Percentiles rank a stretch among this genome's conserved stretches.
These are phyloP conservation scores for Mortierella sp. DNA, from an alignment of 371 early-diverging fungal genomes.

Conservation along the genomic window DNA sequence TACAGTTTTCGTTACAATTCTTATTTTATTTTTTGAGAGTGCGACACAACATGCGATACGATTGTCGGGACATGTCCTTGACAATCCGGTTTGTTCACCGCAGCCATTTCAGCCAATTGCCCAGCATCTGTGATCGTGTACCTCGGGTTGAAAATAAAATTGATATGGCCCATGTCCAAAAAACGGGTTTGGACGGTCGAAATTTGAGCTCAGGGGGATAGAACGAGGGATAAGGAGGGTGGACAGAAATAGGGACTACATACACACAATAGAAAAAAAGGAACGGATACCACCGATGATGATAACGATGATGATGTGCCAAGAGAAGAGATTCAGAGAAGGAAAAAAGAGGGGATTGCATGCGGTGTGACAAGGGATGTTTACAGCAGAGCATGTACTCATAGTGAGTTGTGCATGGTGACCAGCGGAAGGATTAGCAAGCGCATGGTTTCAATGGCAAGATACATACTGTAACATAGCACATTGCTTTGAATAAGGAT, in stretches of 20 bases:
- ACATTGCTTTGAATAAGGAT: too few species aligned
- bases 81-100: constrained; percentile 10
- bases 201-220: background rate
- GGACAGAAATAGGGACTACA: background rate
- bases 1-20: too few species aligned
- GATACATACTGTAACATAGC: too few species aligned
- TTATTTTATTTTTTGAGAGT: background rate
- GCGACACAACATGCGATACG: constrained; percentile 1
- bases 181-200: constrained; percentile 10
- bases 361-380: too few species aligned
- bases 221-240: background rate
- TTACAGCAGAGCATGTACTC: too few species aligned
- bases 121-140: background rate
- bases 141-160: constrained; percentile 4
- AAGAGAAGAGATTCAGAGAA: background rate
- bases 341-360: too few species aligned
- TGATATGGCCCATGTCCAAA: background rate
- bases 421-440: too few species aligned
- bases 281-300: background rate
- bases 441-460: too few species aligned
- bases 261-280: background rate
- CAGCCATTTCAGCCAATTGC: background rate
- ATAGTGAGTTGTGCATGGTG: too few species aligned
- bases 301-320: background rate
- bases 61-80: background rate